Conservation (phyloP, 2,329 filamentous ascomycete genomes). For the Alternaria metachromatica region DNA sequence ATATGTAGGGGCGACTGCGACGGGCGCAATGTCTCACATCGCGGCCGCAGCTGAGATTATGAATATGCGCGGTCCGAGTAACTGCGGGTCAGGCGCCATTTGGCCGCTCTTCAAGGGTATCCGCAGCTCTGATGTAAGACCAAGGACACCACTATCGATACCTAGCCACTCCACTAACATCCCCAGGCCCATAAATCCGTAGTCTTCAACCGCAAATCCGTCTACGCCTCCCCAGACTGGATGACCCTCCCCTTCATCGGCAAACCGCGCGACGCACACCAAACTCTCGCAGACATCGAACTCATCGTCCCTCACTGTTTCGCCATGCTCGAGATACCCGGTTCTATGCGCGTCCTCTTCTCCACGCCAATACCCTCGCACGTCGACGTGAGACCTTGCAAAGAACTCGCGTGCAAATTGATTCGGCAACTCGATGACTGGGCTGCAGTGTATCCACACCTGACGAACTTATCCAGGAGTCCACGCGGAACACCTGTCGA, state of each 20-base stretch:
- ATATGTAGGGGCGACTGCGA: conserved; percentile 36
- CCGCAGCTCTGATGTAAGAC: conserved; percentile 37
- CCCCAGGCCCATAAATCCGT: conserved; percentile 34
- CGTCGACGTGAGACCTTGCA: conserved; percentile 19
- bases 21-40: conserved; percentile 40
- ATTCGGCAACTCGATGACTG: conserved; percentile 18
- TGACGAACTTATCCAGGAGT: not conserved
- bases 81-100: conserved; percentile 31
- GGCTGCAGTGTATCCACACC: not conserved
- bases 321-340: conserved; percentile 15
- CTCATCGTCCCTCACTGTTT: conserved; percentile 37
- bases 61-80: conserved; percentile 37
- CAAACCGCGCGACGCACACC: conserved; percentile 33
- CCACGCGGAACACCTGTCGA: not conserved
- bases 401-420: conserved; percentile 21
- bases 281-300: conserved; percentile 34
- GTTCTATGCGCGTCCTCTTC: conserved; percentile 32
- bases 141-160: not conserved
- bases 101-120: conserved; percentile 40
- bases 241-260: conserved; percentile 37
- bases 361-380: conserved; percentile 14
- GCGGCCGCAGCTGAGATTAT: conserved; percentile 38
- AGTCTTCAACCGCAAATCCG: conserved; percentile 36
- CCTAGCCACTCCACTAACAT: conserved; percentile 11
- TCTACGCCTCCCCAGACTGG: conserved; percentile 37